These are phyloP conservation scores for Acanthamoeba castellanii DNA, from an alignment of 208 protist species.

Conservation along the genomic window DNA sequence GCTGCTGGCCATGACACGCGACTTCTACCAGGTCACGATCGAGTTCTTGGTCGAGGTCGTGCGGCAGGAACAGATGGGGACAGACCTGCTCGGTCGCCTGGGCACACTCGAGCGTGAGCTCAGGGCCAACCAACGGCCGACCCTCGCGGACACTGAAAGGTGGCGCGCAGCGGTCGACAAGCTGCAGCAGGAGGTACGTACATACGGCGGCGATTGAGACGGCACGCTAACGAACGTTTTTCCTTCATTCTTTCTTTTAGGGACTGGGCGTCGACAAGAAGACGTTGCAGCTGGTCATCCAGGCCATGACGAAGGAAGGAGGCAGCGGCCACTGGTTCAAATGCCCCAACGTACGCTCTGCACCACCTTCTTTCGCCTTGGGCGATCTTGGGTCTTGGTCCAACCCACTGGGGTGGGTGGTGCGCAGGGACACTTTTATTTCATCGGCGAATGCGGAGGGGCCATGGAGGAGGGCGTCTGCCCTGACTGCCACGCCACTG, in stretches of 20 bases:
- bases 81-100: background rate
- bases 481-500: slow-evolving; percentile 79
- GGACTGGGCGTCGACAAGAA: background rate
- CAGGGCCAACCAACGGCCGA: background rate
- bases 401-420: no score
- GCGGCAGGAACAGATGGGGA: background rate
- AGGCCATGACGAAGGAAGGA: slow-evolving; percentile 68
- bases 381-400: no score
- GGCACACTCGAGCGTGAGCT: background rate
- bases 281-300: slow-evolving; percentile 20
- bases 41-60: background rate
- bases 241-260: background rate
- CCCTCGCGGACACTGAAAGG: background rate
- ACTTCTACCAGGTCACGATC: background rate
- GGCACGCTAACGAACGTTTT: background rate
- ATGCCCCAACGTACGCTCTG: slow-evolving; percentile 4
- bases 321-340: slow-evolving; percentile 58
- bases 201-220: no score
- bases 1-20: background rate
- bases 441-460: slow-evolving; percentile 88
- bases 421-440: slow-evolving; percentile 82
- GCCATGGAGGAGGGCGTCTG: slow-evolving; percentile 82
- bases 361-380: no score
- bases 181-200: background rate
- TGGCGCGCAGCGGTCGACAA: background rate